Conservation (phyloP, 305 asterid genomes). For the Vinca major region DNA sequence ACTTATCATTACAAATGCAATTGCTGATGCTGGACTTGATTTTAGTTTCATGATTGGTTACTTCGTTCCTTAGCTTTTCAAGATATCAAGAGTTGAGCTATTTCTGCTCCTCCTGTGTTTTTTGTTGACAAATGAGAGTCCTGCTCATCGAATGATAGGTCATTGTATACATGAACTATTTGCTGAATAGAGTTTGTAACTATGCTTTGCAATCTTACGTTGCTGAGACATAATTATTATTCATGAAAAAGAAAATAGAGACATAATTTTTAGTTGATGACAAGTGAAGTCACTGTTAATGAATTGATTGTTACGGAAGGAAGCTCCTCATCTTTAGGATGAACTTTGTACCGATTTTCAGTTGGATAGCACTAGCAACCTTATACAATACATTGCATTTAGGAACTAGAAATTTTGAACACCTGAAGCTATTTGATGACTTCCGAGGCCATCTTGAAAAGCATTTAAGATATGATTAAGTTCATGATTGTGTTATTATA, state of each 20-base stretch:
- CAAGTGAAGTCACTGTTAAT: background rate
- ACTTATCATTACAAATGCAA: constrained; percentile 7
- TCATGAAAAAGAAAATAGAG: no score
- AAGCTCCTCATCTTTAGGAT: background rate
- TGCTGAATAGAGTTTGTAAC: background rate
- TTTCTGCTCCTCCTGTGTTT: background rate
- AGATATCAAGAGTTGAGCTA: background rate
- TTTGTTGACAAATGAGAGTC: background rate
- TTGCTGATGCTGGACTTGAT: background rate
- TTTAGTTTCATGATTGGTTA: background rate
- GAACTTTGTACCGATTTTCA: background rate
- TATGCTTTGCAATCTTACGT: background rate
- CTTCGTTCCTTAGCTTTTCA: constrained; percentile 1
- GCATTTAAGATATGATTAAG: constrained; percentile 1
- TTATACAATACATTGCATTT: background rate
- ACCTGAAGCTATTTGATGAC: background rate
- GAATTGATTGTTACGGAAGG: background rate
- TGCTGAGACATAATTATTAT: background rate
- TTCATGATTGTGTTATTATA: background rate
- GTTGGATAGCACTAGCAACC: constrained; percentile 1
- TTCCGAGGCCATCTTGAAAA: background rate
- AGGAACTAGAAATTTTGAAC: background rate
- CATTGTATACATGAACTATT: background rate
- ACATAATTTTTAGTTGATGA: background rate
- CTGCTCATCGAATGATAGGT: background rate